These are phyloP conservation scores for Alternaria rosae DNA, from an alignment of 2,329 filamentous ascomycete species.

Conservation along the genomic window DNA sequence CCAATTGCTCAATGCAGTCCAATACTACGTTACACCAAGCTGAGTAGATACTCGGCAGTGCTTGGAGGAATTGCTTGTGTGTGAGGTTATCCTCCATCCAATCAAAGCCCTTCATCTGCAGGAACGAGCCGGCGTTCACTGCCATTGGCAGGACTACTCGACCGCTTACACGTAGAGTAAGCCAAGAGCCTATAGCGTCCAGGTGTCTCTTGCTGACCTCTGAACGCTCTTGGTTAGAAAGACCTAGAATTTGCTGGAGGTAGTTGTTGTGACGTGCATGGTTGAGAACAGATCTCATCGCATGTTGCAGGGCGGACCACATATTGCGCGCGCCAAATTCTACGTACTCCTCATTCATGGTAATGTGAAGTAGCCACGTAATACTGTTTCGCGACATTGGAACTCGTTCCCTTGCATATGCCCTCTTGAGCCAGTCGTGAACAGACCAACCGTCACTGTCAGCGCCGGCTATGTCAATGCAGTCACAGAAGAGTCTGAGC, in stretches of 20 bases:
- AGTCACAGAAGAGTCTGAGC: conserved; percentile 23
- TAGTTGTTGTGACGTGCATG: conserved; percentile 4
- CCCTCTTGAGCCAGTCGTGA: conserved; percentile 23
- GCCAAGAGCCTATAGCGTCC: conserved; percentile 9
- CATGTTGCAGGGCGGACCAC: conserved; percentile 23
- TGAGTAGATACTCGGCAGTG: conserved; percentile 17
- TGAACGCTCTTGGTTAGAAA: background rate
- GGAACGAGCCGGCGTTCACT: conserved; percentile 16
- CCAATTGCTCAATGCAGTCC: conserved; percentile 10
- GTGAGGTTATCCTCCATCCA: conserved; percentile 21
- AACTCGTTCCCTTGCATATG: conserved; percentile 17
- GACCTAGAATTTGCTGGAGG: background rate
- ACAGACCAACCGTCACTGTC: conserved; percentile 20
- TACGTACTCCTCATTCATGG: conserved; percentile 16
- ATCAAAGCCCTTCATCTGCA: conserved; percentile 24
- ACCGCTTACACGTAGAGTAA: conserved; percentile 16
- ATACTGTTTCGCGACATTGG: conserved; percentile 25
- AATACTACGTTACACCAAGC: conserved; percentile 20
- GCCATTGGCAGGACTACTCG: conserved; percentile 19
- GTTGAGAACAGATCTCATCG: conserved; percentile 13
- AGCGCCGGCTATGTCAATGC: conserved; percentile 17
- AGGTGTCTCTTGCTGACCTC: background rate
- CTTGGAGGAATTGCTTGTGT: conserved; percentile 14
- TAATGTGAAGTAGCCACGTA: conserved; percentile 16
- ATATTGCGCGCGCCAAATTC: conserved; percentile 12